Base-by-base conservation (phyloP, 768 basidiomycete species). In the Omphalotus guepiniiformis region DNA sequence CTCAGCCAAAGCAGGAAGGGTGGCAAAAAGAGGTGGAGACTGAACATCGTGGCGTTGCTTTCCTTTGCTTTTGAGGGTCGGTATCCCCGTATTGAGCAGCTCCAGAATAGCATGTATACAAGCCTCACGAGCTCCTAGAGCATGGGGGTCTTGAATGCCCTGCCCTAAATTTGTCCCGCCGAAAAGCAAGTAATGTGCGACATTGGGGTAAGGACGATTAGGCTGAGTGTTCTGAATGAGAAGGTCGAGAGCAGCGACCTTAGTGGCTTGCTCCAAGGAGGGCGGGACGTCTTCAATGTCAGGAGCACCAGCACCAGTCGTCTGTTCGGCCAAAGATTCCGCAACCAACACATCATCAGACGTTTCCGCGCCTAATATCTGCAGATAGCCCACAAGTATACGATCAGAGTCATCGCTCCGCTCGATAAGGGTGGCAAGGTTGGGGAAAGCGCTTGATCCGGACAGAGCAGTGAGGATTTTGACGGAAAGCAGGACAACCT, bases 121-220 rank as follows among this genome's bases (percentile, higher is more conserved):
- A 6, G 89, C 86, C 36, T 73, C 70, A 21, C 74, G 76, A 2
- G 82, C 78, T 28, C 83, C 82, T 2, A 88, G 72, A 4, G 88
- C 88, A 56, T 81, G 80, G 2, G 88, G 88, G 58, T 90, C 88
- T 55, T 88, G 82, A 25, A 91, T 83, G 47, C 79, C 78, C 47
- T 83, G 72, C 23, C 83, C 79, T 6, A 69, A 67, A n/a, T 72
- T 72, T 2, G 73, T 62, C 3, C 75, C 70, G 18, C 88, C 87
- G 56, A 94, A 89, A 18, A 96, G 74, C 9, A 97, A 68, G 67
- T 90, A 88, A 64, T 96, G 93, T 0, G 88, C 87, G 16, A 95
- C 58, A 56, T 93, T 96, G 5, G 93, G 93, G 54, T 81, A 89
- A 0, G 79, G 65, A 7, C 76, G 66, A 36, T 70, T 74, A 0